Conservation (phyloP, 306 rosid species). For the Malus sieversii region DNA sequence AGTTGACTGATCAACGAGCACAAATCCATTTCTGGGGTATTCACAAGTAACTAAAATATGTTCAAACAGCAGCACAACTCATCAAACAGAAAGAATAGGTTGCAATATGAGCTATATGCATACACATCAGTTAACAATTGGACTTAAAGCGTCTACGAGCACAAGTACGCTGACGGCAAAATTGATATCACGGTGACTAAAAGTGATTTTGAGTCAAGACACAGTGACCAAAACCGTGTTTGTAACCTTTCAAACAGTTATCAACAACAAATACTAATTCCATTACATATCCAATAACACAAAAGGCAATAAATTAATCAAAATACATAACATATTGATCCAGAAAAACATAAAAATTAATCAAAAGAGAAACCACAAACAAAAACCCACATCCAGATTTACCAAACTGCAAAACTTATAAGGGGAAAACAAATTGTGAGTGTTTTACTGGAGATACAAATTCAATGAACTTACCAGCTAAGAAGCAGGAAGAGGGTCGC, state of each 20-base stretch:
- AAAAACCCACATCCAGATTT: not conserved
- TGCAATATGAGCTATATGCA: not conserved
- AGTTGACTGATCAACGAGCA: not conserved
- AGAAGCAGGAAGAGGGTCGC: slow-evolving; percentile 71
- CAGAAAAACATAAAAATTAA: not conserved
- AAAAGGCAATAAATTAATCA: not conserved
- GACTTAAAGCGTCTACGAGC: not conserved
- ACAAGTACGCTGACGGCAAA: not conserved
- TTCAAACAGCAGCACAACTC: not conserved
- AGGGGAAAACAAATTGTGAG: not conserved
- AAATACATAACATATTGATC: not conserved
- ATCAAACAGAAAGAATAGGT: not conserved
- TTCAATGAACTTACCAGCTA: slow-evolving; percentile 52
- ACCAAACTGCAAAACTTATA: not conserved
- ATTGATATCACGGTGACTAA: not conserved
- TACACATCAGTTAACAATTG: not conserved
- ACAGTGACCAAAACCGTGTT: too few relatives aligned
- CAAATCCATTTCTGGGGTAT: not conserved
- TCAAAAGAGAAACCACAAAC: not conserved
- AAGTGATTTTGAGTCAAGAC: not conserved
- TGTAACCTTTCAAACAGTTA: not conserved
- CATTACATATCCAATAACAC: not conserved
- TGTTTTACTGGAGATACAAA: not conserved
- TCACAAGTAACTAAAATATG: not conserved
- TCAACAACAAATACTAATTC: not conserved